Base-by-base conservation (phyloP, 768 basidiomycete genomes). In the Russula vinacea region DNA sequence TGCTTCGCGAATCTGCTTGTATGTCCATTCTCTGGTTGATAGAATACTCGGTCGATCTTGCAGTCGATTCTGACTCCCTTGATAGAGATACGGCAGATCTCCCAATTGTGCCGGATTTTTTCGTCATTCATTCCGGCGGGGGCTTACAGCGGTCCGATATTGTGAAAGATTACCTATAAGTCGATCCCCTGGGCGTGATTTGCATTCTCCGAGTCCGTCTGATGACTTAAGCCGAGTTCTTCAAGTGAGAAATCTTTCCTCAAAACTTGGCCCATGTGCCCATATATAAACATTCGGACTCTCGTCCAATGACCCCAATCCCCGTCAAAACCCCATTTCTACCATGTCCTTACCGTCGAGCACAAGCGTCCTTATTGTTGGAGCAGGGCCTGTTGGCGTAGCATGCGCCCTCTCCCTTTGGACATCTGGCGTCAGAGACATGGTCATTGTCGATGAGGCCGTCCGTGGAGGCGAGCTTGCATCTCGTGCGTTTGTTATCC, bases 331-430 rank as follows among this genome's bases (percentile, higher is more conserved):
- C 11, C 9, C 22, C 29, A 29, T 42, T 19, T 0, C 19, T 44
- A 56, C 64, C 1, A 73, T 74, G 71, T 68, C 75, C 33, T 70
- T 78, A n/a, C 78, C 79, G 0, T 56, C 65, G 2, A 70, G 62
- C 51, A 78, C 80, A 6, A 77, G 77, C 29, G 71, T 83, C 33
- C 77, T 83, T 56, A 75, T 84, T 24, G 78, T 84, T 14, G 82
- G 81, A 33, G 80, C 80, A 24, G 82, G 83, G 16, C 83, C 83
- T 26, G 69, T 76, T 0, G 83, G 83, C 9, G 77, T 83, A 55
- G 73, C 79, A 0, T 72, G 76, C 50, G 83, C 82, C 26, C 70
- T 82, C 19, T 77, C 81, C 19, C 78, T 84, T 8, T 68, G 74
- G n/a, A 71, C 77, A 13, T 76, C 80, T 19, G 78, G 78, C 3